Percentiles rank a stretch among this genome's conserved stretches.
Evolutionary conservation across 1,284 basidiomycete species (phyloP).

Genomic region (Crepidotus sp.): DNA sequence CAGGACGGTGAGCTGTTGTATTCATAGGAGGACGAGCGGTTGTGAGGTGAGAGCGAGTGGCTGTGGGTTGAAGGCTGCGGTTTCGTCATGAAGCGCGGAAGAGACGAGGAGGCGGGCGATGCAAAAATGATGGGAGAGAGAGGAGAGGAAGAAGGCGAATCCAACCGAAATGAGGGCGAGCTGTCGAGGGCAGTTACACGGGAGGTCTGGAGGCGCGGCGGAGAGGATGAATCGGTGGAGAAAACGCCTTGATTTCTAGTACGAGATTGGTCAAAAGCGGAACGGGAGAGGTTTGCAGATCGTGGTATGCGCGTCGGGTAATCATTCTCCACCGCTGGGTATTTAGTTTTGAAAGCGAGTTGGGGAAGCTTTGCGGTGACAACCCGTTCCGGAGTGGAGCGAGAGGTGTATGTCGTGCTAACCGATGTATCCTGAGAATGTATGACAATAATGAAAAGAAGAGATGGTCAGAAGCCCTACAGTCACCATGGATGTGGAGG

Average conservation of each 20-base stretch:
- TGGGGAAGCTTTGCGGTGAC: conserved; percentile 11
- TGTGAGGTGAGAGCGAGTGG: conserved; percentile 11
- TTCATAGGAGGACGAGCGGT: conserved; percentile 20
- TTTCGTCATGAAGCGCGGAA: conserved; percentile 14
- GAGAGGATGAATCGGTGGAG: conserved; percentile 12
- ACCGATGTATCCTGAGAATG: conserved; percentile 17
- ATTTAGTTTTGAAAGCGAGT: conserved; percentile 12
- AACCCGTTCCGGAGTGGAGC: conserved; percentile 14
- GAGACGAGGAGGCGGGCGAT: conserved; percentile 25
- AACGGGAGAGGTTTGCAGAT: conserved; percentile 2
- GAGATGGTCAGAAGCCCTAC: conserved; percentile 12
- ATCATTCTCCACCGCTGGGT: conserved; percentile 3
- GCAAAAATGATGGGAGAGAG: conserved; percentile 27
- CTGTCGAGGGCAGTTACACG: not conserved
- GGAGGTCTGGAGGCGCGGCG: conserved; percentile 4
- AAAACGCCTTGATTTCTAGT: conserved; percentile 3
- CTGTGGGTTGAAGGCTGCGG: too few species aligned
- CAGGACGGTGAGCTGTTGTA: conserved; percentile 21
- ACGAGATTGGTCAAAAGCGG: conserved; percentile 3
- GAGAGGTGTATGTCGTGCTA: conserved; percentile 17
- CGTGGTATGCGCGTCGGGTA: conserved; percentile 16
- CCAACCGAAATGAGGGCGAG: conserved; percentile 5
- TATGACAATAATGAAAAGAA: not conserved
- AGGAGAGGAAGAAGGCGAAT: conserved; percentile 11
- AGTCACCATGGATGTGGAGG: conserved; percentile 17